Evolutionary conservation across 371 early-diverging fungal genomes (phyloP), one percentile per base, ranked within the genome.

Genomic region (Parasitella parasitica): DNA sequence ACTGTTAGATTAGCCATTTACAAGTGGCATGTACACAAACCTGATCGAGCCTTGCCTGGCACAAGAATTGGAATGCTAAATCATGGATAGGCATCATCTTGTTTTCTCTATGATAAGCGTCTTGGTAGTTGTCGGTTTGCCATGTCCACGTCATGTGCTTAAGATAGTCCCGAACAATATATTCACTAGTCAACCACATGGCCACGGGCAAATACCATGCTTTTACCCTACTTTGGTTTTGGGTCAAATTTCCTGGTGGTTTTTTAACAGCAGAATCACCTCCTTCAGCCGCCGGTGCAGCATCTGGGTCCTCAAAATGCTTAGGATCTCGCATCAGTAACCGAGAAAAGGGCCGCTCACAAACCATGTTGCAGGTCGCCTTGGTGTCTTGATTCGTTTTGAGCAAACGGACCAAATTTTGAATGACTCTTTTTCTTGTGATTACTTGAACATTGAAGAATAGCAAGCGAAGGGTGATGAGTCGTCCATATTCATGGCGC

Each of bases 21-120:
- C 24, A 22, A 46, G 4, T 46, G 8, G 6, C 12, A 30, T 30
- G 11, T 22, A 0, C 12, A 26, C 30, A 37, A 12, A 88, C 89
- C 61, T 92, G 90, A 54, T 87, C 83, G 24, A 89, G 57, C 7
- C 92, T 79, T 20, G 85, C 75, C 53, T 88, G 84, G 61, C 90
- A 91, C 12, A 94, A 61, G 62, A 87, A 82, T 52, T 87, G 83
- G 54, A 88, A 91, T 0, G 89, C 90, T 5, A 91, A 71, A 65
- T 91, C 88, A 53, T 88, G 86, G 27, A 89, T 76, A 0, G 89
- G 85, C 75, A 85, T 78, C 71, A 80, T 76, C 30, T 76, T 75
- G 20, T 81, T 73, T 12, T 86, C 76, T 55, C 84, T 70, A 30
- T 80, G 80, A 57, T 75, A 80, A n/a, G 53, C 53, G 18, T 76